A percentile compares a stretch with the other conserved stretches of the same genome.
phyloP scores from a whole-genome alignment of 2,329 filamentous ascomycete genomes.

The Zymoseptoria crescenta region DNA sequence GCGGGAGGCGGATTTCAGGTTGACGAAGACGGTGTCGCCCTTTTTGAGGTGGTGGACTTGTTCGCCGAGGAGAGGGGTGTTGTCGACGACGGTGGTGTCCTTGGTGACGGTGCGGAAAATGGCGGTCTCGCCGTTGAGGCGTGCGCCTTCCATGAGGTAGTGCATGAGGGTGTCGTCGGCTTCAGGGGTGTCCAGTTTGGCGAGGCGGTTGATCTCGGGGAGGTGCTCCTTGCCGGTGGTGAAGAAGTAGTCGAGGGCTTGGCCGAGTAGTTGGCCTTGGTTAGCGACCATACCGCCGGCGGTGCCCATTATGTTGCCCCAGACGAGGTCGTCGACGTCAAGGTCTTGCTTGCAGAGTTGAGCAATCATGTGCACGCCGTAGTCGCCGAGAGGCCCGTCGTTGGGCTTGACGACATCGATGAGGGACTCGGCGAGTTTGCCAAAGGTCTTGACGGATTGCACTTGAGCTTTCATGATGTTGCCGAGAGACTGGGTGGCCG shows the following conservation, averaged over 20 bases:
- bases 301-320: constrained; percentile 51
- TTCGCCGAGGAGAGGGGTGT: constrained; percentile 16
- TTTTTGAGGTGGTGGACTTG: constrained; percentile 27
- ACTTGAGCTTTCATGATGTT: constrained; percentile 44
- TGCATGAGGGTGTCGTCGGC: constrained; percentile 44
- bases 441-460: constrained; percentile 34
- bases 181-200: constrained; percentile 37
- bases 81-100: constrained; percentile 29
- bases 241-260: constrained; percentile 51
- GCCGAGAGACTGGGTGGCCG: constrained; percentile 44
- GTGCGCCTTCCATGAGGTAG: constrained; percentile 42
- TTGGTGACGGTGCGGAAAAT: constrained; percentile 33
- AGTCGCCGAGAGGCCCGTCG: constrained; percentile 39
- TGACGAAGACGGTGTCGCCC: constrained; percentile 36
- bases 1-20: constrained; percentile 36
- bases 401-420: constrained; percentile 35
- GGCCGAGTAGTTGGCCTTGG: constrained; percentile 51
- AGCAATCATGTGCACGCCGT: constrained; percentile 50
- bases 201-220: constrained; percentile 41
- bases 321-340: constrained; percentile 44
- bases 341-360: constrained; percentile 41
- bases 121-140: constrained; percentile 38
- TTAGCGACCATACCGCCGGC: constrained; percentile 50
- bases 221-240: constrained; percentile 43
- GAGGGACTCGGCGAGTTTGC: constrained; percentile 33